phyloP scores from a whole-genome alignment of 192 early-diverging fungal species.

The Diversispora eburnea region DNA sequence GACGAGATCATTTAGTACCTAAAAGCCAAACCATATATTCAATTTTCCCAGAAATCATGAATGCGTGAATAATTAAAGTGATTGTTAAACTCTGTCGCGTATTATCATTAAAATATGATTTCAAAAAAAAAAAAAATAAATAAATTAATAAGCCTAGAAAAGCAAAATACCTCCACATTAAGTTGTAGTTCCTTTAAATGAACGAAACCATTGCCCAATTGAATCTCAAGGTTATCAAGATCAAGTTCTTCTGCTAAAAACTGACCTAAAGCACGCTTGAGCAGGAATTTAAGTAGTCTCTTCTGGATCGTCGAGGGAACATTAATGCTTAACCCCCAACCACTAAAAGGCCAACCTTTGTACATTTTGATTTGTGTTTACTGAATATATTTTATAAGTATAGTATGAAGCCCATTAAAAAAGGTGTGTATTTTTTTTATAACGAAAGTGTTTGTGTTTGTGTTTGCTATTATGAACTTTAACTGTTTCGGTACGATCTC shows the following conservation, averaged over 20 bases:
- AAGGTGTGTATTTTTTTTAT: too few relatives aligned
- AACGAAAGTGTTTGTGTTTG: too few relatives aligned
- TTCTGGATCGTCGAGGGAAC: conserved; percentile 77
- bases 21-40: background rate
- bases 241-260: conserved; percentile 74
- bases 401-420: too few relatives aligned
- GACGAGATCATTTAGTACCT: conserved; percentile 74
- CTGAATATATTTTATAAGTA: too few relatives aligned
- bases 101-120: background rate
- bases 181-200: conserved; percentile 76
- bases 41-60: background rate
- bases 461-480: too few relatives aligned
- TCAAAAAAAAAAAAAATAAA: background rate
- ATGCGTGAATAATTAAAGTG: background rate
- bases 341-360: conserved; percentile 22
- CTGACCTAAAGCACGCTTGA: conserved; percentile 78
- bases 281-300: conserved; percentile 75
- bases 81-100: background rate
- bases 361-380: conserved; percentile 2
- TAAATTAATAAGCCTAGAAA: background rate
- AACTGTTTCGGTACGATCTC: too few relatives aligned
- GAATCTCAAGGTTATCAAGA: conserved; percentile 80
- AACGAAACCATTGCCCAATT: conserved; percentile 73
- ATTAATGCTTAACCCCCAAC: conserved; percentile 31
- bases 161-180: conserved; percentile 62